Conservation (phyloP, 306 rosid genomes). For the Lathyrus sativus region DNA sequence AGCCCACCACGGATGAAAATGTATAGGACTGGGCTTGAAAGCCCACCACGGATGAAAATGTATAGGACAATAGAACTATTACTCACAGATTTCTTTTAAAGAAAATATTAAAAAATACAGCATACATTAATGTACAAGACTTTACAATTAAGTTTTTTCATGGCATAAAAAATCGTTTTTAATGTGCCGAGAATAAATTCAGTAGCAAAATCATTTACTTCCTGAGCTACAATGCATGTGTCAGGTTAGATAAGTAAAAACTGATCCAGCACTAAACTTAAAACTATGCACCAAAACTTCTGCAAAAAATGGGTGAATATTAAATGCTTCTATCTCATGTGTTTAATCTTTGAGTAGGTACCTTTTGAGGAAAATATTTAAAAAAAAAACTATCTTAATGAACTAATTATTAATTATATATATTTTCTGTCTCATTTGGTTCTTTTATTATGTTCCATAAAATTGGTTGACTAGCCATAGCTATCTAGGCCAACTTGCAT, state of each 20-base stretch:
- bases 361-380: background rate
- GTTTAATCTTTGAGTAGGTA: background rate
- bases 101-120: no score
- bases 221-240: background rate
- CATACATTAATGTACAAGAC: no score
- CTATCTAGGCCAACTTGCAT: background rate
- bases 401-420: background rate
- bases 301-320: background rate
- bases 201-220: background rate
- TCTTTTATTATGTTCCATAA: background rate
- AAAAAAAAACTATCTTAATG: background rate
- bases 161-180: no score
- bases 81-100: no score
- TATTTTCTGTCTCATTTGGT: background rate
- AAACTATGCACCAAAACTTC: background rate
- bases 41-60: no score
- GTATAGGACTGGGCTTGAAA: no score
- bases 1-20: no score
- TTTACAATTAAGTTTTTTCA: no score
- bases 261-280: background rate
- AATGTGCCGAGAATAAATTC: background rate
- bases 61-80: no score
- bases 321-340: background rate
- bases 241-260: background rate
- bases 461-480: conserved; percentile 8